Evolutionary conservation across 306 rosid species (phyloP).

Genomic region (Benincasa hispida): DNA sequence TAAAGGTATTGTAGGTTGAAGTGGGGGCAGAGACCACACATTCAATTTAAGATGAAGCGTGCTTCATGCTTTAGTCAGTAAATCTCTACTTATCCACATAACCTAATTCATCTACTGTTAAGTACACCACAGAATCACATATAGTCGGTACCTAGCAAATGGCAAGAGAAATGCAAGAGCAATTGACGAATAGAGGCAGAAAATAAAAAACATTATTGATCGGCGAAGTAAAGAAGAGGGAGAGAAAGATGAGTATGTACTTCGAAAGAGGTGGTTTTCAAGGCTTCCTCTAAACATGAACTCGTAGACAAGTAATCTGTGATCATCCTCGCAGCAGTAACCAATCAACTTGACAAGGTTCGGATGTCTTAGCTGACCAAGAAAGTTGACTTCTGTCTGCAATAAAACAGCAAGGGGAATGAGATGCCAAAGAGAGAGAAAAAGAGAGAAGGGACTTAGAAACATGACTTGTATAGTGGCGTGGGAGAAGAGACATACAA

Average conservation of each 20-base stretch:
- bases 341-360: constrained; percentile 97
- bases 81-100: neutral
- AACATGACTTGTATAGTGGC: neutral
- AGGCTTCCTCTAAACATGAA: constrained; percentile 98
- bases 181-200: neutral
- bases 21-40: neutral
- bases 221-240: neutral
- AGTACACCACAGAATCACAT: neutral
- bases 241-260: constrained; percentile 29
- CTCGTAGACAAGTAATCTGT: constrained; percentile 89
- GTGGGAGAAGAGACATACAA: constrained; percentile 30
- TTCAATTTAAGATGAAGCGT: neutral
- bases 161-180: neutral
- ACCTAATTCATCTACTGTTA: neutral
- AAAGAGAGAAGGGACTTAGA: neutral
- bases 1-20: neutral
- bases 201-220: neutral
- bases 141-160: neutral
- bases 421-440: neutral
- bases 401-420: neutral
- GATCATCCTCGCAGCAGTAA: constrained; percentile 96
- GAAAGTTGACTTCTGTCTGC: constrained; percentile 95
- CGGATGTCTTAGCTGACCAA: constrained; percentile 93
- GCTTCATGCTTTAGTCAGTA: neutral
- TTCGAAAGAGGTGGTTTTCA: constrained; percentile 91